Conservation (phyloP, 768 basidiomycete genomes). For the Tylopilus balloui region DNA sequence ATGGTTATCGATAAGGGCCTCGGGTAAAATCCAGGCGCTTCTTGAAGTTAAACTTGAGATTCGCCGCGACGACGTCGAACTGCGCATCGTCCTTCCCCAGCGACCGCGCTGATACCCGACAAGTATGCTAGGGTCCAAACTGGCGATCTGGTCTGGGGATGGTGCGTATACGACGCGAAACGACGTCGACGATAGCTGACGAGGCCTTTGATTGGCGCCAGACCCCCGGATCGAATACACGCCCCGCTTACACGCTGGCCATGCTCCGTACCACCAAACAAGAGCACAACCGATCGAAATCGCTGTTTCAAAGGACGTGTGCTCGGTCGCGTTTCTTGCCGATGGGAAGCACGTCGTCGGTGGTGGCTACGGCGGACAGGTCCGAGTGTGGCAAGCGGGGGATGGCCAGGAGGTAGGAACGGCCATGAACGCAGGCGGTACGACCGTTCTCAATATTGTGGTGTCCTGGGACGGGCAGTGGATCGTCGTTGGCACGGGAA, state of each 20-base stretch:
- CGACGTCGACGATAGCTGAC: no score
- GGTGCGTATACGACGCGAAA: neutral
- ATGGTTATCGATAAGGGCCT: no score
- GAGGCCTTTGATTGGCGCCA: no score
- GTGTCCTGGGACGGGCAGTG: conserved; percentile 7
- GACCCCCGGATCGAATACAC: neutral
- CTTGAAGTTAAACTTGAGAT: no score
- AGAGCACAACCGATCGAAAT: neutral
- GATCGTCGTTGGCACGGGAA: conserved; percentile 6
- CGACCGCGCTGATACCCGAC: neutral
- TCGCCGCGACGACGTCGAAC: no score
- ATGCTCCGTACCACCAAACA: neutral
- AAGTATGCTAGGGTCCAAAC: neutral
- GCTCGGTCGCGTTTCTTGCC: conserved; percentile 7
- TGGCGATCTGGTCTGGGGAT: neutral
- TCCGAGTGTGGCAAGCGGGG: conserved; percentile 1
- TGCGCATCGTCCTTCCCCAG: no score
- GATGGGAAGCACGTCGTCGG: conserved; percentile 6
- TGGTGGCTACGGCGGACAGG: conserved; percentile 8
- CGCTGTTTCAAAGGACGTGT: conserved; percentile 4
- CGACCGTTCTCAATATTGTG: conserved; percentile 2
- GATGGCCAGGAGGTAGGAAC: conserved; percentile 4
- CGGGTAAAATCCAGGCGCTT: no score
- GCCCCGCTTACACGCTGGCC: neutral
- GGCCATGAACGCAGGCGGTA: conserved; percentile 6